phyloP scores from a whole-genome alignment of 2,329 filamentous ascomycete genomes.

The Talaromyces sp. region DNA sequence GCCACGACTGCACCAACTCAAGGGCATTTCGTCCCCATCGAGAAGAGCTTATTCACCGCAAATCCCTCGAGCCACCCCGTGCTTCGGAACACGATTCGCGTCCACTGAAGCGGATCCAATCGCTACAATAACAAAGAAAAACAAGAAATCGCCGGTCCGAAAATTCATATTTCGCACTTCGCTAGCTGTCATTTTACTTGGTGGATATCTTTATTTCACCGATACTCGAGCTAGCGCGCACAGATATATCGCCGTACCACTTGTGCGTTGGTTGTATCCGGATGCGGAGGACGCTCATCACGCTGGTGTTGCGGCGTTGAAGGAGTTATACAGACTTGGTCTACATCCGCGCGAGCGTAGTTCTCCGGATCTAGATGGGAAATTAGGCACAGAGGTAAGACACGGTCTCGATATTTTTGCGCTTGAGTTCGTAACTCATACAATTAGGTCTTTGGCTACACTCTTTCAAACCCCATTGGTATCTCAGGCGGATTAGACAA shows the following conservation, averaged over 20 bases:
- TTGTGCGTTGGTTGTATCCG: constrained; percentile 40
- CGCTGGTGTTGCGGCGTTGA: constrained; percentile 66
- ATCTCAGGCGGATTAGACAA: constrained; percentile 97
- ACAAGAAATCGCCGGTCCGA: constrained; percentile 27
- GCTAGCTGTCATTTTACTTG: constrained; percentile 46
- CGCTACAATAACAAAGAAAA: constrained; percentile 22
- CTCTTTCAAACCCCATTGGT: constrained; percentile 79
- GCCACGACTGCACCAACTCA: background rate
- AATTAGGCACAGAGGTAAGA: constrained; percentile 51
- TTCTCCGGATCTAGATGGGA: constrained; percentile 52
- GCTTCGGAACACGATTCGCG: constrained; percentile 7
- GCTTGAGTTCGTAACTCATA: background rate
- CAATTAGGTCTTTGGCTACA: constrained; percentile 67
- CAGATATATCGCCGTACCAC: constrained; percentile 58
- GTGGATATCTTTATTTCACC: constrained; percentile 66
- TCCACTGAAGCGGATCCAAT: constrained; percentile 10
- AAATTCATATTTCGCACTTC: constrained; percentile 47
- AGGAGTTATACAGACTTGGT: constrained; percentile 67
- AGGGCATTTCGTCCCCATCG: background rate
- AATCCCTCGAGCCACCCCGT: background rate
- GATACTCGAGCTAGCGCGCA: constrained; percentile 71
- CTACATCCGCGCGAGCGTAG: constrained; percentile 80
- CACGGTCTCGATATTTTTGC: background rate
- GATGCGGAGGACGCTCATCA: constrained; percentile 84
- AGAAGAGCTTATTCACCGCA: background rate